Evolutionary conservation across 2,329 filamentous ascomycete species (phyloP).

Genomic region (Keithomyces neogunnii): DNA sequence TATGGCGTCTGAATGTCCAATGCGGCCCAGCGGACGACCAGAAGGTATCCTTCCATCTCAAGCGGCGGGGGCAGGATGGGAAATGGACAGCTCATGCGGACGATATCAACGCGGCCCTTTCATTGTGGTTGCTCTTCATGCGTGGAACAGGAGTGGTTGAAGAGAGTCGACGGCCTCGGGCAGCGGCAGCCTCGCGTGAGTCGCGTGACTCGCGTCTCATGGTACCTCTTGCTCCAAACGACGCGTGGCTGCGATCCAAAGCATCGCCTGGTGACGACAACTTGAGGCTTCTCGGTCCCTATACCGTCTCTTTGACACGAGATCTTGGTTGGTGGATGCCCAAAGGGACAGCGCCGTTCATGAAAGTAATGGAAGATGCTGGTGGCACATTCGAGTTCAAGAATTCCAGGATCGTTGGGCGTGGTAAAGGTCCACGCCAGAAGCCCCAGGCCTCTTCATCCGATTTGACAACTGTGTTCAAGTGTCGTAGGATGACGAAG

Average conservation of each 20-base stretch:
- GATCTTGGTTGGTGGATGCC: conserved; percentile 7
- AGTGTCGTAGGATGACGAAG: too few species aligned
- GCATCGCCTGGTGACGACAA: background rate
- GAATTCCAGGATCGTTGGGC: background rate
- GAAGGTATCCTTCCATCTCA: conserved; percentile 5
- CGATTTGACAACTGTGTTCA: too few species aligned
- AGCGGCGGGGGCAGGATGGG: background rate
- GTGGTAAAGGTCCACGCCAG: background rate
- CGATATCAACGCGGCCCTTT: conserved; percentile 20
- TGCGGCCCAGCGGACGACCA: conserved; percentile 13
- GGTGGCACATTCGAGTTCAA: background rate
- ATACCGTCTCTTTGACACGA: background rate
- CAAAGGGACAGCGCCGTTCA: background rate
- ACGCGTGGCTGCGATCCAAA: conserved; percentile 10
- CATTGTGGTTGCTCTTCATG: conserved; percentile 19
- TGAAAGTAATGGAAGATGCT: background rate
- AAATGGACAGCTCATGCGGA: conserved; percentile 13
- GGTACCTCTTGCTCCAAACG: background rate
- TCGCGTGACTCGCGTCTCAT: background rate
- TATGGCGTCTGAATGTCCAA: conserved; percentile 6
- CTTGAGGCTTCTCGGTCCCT: conserved; percentile 10
- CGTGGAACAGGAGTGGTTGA: conserved; percentile 3
- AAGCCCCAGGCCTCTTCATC: too few species aligned
- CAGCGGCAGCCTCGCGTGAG: too few species aligned
- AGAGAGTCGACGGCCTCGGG: background rate